Base-by-base conservation (phyloP, 208 protist genomes). In the Wallacemonas sp. region DNA sequence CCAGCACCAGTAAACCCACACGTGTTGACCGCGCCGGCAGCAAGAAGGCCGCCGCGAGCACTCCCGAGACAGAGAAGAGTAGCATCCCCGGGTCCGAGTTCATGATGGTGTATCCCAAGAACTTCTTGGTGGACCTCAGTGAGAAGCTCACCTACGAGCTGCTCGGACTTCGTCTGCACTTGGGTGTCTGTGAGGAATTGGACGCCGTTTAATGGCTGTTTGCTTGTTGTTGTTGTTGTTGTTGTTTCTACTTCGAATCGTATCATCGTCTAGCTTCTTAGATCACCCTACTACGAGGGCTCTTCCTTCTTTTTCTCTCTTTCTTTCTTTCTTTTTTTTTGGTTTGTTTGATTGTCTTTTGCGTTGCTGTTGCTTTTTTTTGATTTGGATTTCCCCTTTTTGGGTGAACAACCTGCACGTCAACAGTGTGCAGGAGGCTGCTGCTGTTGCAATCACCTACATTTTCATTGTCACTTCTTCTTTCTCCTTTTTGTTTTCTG, bases 151-250 rank as follows among this genome's bases (percentile, higher is more conserved):
- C 74, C 44, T 78, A 74, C 29, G 70, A 81, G 52, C 66, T 95
- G 26, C 62, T 93, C 23, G 90, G 85, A 0, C 26, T 92, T 29
- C 68, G 68, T 19, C 29, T 92, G 9, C 76, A 88, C 11, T 64
- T 95, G 9, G 72, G 83, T 23, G 85, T 84, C 29, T 95, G 90
- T 49, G 90, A 95, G 24, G 87, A 95, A 24, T 58, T 95, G 6
- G 85, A 93, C 67, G 52, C 52, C 47, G 30, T 65, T 65, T 48
- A 29, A 39, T 49, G 17, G 19, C 34, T 38, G 34, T 38, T 11
- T 58, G 32, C 29, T 9, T 48, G 41, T 36, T 34, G 52, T 43
- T 36, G n/a, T 72, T 30, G 32, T 56, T 34, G 38, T 36, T 67
- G 24, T 60, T 60, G 11, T 57, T 74, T 63, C 27, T 32, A 26